Evolutionary conservation across 139 green algal species (phyloP).

Genomic region (Chlamydomonas incerta): DNA sequence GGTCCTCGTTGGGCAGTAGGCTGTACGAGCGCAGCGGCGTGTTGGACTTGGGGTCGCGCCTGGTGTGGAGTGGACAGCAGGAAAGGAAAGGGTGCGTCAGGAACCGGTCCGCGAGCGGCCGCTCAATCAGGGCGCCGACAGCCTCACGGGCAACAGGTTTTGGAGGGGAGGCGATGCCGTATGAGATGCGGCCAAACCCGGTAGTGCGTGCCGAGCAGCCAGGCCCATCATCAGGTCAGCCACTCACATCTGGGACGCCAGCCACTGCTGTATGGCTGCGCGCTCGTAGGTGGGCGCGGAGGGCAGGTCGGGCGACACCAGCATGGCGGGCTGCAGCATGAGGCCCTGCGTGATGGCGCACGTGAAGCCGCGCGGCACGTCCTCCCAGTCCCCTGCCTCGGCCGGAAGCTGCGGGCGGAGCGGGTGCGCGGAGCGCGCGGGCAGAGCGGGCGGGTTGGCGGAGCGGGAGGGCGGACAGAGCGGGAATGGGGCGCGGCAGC

Average conservation of each 20-base stretch:
- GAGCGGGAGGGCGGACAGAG: too few species aligned
- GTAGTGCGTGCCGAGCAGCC: too few species aligned
- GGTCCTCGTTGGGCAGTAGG: conserved; percentile 35
- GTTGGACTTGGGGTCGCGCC: conserved; percentile 41
- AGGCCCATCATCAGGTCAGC: not conserved
- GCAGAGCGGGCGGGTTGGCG: too few species aligned
- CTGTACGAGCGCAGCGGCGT: conserved; percentile 4
- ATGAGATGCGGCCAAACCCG: too few species aligned
- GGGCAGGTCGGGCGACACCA: conserved; percentile 20
- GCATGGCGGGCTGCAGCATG: conserved; percentile 24
- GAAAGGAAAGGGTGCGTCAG: too few species aligned
- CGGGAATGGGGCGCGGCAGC: too few species aligned
- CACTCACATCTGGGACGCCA: conserved; percentile 19
- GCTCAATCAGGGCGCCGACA: too few species aligned
- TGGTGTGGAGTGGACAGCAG: not conserved
- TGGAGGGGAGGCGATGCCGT: too few species aligned
- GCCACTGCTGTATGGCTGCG: conserved; percentile 17
- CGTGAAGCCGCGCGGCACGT: conserved; percentile 36
- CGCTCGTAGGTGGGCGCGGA: conserved; percentile 36
- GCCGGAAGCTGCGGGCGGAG: conserved; percentile 9
- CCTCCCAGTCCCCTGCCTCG: conserved; percentile 17
- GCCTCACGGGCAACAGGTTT: too few species aligned
- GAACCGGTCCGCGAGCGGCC: too few species aligned
- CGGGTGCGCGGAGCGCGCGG: too few species aligned
- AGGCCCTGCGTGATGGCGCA: conserved; percentile 36